Conservation (phyloP, 257 asterid genomes). For the Sherardia arvensis region DNA sequence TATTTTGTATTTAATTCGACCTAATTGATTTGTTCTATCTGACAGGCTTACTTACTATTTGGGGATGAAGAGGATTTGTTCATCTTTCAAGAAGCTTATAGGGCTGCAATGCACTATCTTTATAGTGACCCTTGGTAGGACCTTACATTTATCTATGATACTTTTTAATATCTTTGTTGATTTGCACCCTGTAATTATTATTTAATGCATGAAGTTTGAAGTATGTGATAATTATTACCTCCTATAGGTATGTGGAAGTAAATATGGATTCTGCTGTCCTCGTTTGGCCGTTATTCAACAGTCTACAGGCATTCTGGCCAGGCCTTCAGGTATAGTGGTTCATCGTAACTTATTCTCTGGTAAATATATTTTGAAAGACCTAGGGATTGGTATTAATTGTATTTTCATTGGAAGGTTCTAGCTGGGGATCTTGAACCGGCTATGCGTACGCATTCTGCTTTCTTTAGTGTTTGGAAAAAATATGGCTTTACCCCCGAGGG, state of each 20-base stretch:
- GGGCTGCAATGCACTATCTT: constrained; percentile 86
- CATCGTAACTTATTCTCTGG: background rate
- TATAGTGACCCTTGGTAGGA: constrained; percentile 87
- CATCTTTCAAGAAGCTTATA: constrained; percentile 95
- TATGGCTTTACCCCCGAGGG: constrained; percentile 99
- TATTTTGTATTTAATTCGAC: no score
- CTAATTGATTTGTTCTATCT: background rate
- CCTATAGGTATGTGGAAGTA: constrained; percentile 90
- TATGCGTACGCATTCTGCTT: constrained; percentile 85
- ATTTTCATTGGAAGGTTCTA: constrained; percentile 59
- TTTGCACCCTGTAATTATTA: background rate
- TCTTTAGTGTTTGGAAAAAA: constrained; percentile 91
- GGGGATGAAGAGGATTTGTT: constrained; percentile 96
- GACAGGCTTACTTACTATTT: constrained; percentile 79
- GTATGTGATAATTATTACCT: background rate
- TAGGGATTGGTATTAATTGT: constrained; percentile 16
- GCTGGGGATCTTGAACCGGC: constrained; percentile 99
- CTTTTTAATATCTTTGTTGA: constrained; percentile 1
- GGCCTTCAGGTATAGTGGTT: constrained; percentile 79
- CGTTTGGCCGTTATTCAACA: constrained; percentile 96
- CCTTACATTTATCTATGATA: constrained; percentile 4
- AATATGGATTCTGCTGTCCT: constrained; percentile 97
- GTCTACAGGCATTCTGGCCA: constrained; percentile 99
- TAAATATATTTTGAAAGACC: constrained; percentile 5
- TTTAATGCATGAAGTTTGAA: constrained; percentile 6